Conservation (phyloP, 1,284 basidiomycete genomes). For the Cryptococcus sp. region DNA sequence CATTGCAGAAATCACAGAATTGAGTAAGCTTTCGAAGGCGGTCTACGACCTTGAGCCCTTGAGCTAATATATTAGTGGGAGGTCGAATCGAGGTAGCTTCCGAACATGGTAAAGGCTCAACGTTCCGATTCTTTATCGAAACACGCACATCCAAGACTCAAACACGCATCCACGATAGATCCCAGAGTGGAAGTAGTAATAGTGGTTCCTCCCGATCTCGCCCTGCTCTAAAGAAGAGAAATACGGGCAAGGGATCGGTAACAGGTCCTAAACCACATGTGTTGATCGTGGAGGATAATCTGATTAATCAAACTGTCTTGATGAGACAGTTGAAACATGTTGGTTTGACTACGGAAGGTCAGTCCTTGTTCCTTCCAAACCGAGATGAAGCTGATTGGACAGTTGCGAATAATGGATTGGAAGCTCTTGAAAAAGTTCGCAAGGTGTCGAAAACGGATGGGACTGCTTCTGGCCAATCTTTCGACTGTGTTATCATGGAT, state of each 20-base stretch:
- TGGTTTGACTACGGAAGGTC: conserved; percentile 28
- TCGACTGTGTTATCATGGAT: conserved; percentile 46
- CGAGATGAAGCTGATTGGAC: neutral
- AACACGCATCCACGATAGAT: neutral
- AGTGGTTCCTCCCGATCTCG: neutral
- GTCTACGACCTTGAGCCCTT: neutral
- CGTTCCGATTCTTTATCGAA: conserved; percentile 46
- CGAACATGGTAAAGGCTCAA: conserved; percentile 49
- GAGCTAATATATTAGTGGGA: too few species aligned
- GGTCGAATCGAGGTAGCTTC: conserved; percentile 40
- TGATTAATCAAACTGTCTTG: conserved; percentile 47
- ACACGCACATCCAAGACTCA: conserved; percentile 17
- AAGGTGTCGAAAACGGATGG: conserved; percentile 17
- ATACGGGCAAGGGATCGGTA: neutral
- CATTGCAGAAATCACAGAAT: conserved; percentile 34
- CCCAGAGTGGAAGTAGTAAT: neutral
- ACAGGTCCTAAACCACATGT: conserved; percentile 20
- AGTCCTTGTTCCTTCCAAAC: conserved; percentile 1
- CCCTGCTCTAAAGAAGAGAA: conserved; percentile 8
- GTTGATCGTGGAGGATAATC: conserved; percentile 46
- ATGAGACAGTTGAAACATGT: conserved; percentile 30
- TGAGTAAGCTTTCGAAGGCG: conserved; percentile 12
- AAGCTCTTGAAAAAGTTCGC: conserved; percentile 47
- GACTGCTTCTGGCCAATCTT: conserved; percentile 16
- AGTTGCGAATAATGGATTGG: conserved; percentile 47